Base-by-base conservation (phyloP, 257 asterid genomes). In the Knoxia roxburghii region DNA sequence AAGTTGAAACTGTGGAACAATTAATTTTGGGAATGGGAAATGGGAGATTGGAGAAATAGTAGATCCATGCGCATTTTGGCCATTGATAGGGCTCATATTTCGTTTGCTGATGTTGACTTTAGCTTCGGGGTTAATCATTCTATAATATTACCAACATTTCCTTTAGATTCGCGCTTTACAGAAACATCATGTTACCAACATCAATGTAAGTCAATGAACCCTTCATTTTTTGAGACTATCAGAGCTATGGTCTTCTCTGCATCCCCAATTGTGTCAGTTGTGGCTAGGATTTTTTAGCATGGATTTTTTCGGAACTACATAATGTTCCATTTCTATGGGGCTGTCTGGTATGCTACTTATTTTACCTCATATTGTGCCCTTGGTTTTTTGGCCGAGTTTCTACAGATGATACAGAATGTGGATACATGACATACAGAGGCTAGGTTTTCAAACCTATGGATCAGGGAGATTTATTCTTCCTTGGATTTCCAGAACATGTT, bases 11-110 rank as follows among this genome's bases (percentile, higher is more conserved):
- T 60, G 35, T 29, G 51, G 68, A 81, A 40, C 96, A 77, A 23
- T n/a, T n/a, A n/a, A n/a, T 94, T 94, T 82, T 94, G 99, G 99
- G 99, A 94, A 75, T 85, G 79, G 88, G 96, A 94, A 81, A 87
- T 90, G 96, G 96, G 97, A 39, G 99, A 94, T 70, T 94, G 97
- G 99, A 85, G 95, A 62, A 79, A 75, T 75, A 85, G 80, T 76
- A 71, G 96, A 83, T 77, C 85, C 32, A 88, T 94, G 96, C 95
- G 96, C 17, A 74, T 94, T 77, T 81, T 90, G 77, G 96, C 96
- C 54, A 68, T 94, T 50, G 99, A 94, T 76, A 73, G 81, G 64
- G 97, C 96, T 32, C 85, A 57, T 53, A 81, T 84, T 33, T 94
- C 99, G 57, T 94, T 90, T 67, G 75, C 79, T 39, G 99, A 90